These are phyloP conservation scores for Aspergillus diversus DNA, from an alignment of 495 filamentous ascomycete species.

Conservation along the genomic window DNA sequence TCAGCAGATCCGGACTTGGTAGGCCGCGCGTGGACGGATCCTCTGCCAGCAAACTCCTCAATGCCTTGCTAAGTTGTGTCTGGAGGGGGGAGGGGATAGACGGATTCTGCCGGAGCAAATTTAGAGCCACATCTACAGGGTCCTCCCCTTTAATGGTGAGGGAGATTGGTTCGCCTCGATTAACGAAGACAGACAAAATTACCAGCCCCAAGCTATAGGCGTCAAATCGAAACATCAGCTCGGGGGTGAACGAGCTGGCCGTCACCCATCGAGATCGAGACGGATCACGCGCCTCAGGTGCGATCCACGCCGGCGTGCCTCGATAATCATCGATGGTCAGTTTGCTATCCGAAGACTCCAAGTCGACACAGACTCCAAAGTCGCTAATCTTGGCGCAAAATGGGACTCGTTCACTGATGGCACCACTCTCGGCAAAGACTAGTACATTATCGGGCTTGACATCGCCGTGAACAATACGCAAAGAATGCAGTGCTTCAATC, in stretches of 20 bases:
- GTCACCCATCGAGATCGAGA: neutral
- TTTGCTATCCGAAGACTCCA: conserved; percentile 22
- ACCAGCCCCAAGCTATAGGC: conserved; percentile 26
- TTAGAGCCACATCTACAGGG: neutral
- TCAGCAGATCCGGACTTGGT: conserved; percentile 20
- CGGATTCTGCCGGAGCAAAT: conserved; percentile 15
- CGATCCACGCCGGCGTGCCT: conserved; percentile 30
- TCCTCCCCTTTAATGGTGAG: conserved; percentile 2
- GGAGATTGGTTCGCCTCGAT: conserved; percentile 11
- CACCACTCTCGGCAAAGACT: conserved; percentile 26
- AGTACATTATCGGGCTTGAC: conserved; percentile 46
- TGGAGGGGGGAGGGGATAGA: conserved; percentile 17
- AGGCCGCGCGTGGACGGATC: conserved; percentile 23
- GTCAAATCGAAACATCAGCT: conserved; percentile 27
- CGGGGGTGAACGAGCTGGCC: conserved; percentile 13
- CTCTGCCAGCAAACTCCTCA: conserved; percentile 18
- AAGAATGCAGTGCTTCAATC: conserved; percentile 70
- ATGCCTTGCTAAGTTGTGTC: conserved; percentile 19
- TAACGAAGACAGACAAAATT: conserved; percentile 24
- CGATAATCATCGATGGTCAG: conserved; percentile 23
- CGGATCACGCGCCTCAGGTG: conserved; percentile 24
- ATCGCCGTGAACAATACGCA: conserved; percentile 67
- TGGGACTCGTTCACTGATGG: conserved; percentile 22
- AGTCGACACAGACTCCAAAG: conserved; percentile 32
- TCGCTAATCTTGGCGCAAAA: conserved; percentile 35